phyloP scores from a whole-genome alignment of 768 basidiomycete genomes.

The Russula sp. region DNA sequence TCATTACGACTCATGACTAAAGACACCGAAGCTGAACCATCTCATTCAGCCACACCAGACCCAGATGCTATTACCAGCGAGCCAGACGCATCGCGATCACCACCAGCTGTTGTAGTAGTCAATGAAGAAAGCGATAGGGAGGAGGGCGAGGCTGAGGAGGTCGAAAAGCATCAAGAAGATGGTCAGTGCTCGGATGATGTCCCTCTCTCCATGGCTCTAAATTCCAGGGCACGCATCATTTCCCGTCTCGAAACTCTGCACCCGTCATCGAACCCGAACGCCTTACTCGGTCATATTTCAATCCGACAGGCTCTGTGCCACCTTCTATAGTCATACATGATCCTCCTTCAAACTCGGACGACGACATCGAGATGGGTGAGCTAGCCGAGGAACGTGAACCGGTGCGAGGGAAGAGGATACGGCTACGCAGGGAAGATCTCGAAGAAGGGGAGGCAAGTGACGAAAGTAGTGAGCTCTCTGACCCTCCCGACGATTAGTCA shows the following conservation, averaged over 20 bases:
- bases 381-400: conserved; percentile 68
- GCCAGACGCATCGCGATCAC: conserved; percentile 42
- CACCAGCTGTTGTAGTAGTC: conserved; percentile 50
- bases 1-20: conserved; percentile 66
- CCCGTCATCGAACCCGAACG: conserved; percentile 12
- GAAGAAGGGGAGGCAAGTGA: conserved; percentile 89
- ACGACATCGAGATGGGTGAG: conserved; percentile 93
- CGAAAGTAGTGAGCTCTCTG: conserved; percentile 71
- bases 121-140: conserved; percentile 31
- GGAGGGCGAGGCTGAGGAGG: conserved; percentile 44
- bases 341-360: conserved; percentile 34
- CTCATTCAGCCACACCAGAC: conserved; percentile 23
- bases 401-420: conserved; percentile 45
- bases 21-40: conserved; percentile 47
- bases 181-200: conserved; percentile 36
- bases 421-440: conserved; percentile 56
- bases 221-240: conserved; percentile 38
- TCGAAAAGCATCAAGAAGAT: conserved; percentile 43
- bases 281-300: background rate
- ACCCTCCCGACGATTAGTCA: conserved; percentile 58
- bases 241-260: conserved; percentile 36
- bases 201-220: conserved; percentile 35
- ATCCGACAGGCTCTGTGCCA: conserved; percentile 26
- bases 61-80: conserved; percentile 27
- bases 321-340: conserved; percentile 27